Evolutionary conservation across 2,329 filamentous ascomycete species (phyloP).

Genomic region (Diaporthe eres): DNA sequence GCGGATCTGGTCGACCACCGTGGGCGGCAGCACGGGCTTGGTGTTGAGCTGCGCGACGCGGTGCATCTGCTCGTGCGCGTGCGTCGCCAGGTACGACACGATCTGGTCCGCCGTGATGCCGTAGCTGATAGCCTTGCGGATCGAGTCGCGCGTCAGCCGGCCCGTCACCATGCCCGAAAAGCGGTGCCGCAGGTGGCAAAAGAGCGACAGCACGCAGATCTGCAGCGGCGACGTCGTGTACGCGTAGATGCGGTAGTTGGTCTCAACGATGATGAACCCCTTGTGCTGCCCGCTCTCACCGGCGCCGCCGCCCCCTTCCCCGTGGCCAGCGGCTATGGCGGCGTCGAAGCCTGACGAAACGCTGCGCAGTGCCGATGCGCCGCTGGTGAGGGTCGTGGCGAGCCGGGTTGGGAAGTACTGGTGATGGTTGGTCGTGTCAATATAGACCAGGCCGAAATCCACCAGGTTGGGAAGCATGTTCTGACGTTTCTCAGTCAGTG

Average conservation of each 20-base stretch:
- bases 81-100: conserved; percentile 90
- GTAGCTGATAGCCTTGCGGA: conserved; percentile 86
- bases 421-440: conserved; percentile 68
- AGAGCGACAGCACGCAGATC: conserved; percentile 93
- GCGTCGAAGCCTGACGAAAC: conserved; percentile 78
- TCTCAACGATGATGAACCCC: conserved; percentile 96
- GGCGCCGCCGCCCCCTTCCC: conserved; percentile 58
- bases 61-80: conserved; percentile 95
- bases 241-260: conserved; percentile 97
- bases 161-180: conserved; percentile 96
- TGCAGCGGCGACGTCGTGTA: conserved; percentile 96
- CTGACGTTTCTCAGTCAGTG: conserved; percentile 83
- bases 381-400: conserved; percentile 90
- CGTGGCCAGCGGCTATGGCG: conserved; percentile 74
- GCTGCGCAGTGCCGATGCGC: conserved; percentile 78
- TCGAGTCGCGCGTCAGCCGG: conserved; percentile 88
- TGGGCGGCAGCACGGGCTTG: conserved; percentile 87
- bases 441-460: conserved; percentile 93
- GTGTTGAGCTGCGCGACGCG: conserved; percentile 71
- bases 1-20: conserved; percentile 96
- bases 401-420: conserved; percentile 92
- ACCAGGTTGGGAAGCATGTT: conserved; percentile 92
- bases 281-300: conserved; percentile 63
- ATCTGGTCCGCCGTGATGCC: conserved; percentile 97
- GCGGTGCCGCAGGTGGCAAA: conserved; percentile 87